phyloP scores from a whole-genome alignment of 1,139 yeast genomes.

The Geotrichum macrosporum region DNA sequence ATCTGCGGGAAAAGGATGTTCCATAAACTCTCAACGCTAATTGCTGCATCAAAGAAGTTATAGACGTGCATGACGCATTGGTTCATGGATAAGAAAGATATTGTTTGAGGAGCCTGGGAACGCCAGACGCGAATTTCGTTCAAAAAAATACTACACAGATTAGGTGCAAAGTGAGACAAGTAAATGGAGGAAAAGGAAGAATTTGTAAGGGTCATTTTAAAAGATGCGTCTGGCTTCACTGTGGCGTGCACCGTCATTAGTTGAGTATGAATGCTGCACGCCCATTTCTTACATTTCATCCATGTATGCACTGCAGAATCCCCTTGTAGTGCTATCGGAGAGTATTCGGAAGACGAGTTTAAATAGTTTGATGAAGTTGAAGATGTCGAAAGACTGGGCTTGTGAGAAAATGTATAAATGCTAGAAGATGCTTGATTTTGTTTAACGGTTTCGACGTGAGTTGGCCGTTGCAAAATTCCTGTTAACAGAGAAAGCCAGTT shows the following conservation, averaged over 20 bases:
- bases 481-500: slow-evolving; percentile 18
- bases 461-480: slow-evolving; percentile 13
- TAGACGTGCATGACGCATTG: slow-evolving; percentile 9
- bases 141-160: slow-evolving; percentile 15
- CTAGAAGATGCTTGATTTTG: not conserved
- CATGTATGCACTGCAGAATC: slow-evolving; percentile 42
- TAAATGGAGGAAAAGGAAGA: slow-evolving; percentile 14
- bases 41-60: slow-evolving; percentile 60
- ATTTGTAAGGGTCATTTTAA: not conserved
- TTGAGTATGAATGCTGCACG: slow-evolving; percentile 41
- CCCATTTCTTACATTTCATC: slow-evolving; percentile 88
- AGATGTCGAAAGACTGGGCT: slow-evolving; percentile 7
- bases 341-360: not conserved
- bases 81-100: slow-evolving; percentile 10
- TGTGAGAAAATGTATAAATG: slow-evolving; percentile 3
- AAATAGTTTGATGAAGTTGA: not conserved
- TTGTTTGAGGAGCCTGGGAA: slow-evolving; percentile 1
- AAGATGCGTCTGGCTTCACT: not conserved
- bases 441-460: not conserved
- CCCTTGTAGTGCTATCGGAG: slow-evolving; percentile 1
- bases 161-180: slow-evolving; percentile 19
- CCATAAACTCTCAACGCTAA: slow-evolving; percentile 69
- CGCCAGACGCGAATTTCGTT: slow-evolving; percentile 15
- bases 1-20: slow-evolving; percentile 59
- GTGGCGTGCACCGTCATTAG: slow-evolving; percentile 14